These are phyloP conservation scores for Byssochlamys sp. DNA, from an alignment of 2,329 filamentous ascomycete genomes.

Conservation along the genomic window DNA sequence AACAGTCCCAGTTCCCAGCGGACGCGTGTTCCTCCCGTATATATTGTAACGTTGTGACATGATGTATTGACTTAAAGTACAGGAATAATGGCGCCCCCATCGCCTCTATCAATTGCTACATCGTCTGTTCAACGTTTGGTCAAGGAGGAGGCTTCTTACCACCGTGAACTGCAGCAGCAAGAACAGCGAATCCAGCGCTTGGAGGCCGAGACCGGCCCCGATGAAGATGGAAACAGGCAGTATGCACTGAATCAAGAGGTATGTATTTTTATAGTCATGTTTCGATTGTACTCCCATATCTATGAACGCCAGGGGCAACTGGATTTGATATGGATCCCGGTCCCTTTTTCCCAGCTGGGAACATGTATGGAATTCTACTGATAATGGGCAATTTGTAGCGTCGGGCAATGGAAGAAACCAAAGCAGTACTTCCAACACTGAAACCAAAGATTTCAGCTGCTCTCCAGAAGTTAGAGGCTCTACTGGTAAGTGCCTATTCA, in stretches of 20 bases:
- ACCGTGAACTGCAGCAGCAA: conserved; percentile 72
- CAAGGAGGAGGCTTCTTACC: conserved; percentile 85
- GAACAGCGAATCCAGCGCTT: conserved; percentile 61
- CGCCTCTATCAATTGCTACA: conserved; percentile 68
- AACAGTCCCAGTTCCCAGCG: background rate
- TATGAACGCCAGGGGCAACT: too few relatives aligned
- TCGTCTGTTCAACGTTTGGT: conserved; percentile 71
- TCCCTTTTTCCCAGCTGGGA: background rate
- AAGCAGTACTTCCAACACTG: conserved; percentile 66
- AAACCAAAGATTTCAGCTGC: conserved; percentile 62
- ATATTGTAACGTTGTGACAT: conserved; percentile 6
- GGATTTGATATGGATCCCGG: too few relatives aligned
- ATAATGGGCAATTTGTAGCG: conserved; percentile 41
- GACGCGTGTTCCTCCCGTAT: background rate
- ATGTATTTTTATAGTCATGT: conserved; percentile 15
- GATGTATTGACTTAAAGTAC: background rate
- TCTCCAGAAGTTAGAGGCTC: conserved; percentile 62
- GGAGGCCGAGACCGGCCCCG: conserved; percentile 52
- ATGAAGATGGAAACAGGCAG: conserved; percentile 68
- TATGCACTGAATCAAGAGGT: conserved; percentile 83
- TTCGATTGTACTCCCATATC: background rate
- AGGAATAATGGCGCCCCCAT: conserved; percentile 61
- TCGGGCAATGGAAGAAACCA: conserved; percentile 77
- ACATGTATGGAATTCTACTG: background rate
- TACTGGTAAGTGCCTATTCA: conserved; percentile 53